Percentiles rank a stretch among this genome's conserved stretches.
phyloP scores from a whole-genome alignment of 192 early-diverging fungal genomes.

The Podila minutissima region DNA sequence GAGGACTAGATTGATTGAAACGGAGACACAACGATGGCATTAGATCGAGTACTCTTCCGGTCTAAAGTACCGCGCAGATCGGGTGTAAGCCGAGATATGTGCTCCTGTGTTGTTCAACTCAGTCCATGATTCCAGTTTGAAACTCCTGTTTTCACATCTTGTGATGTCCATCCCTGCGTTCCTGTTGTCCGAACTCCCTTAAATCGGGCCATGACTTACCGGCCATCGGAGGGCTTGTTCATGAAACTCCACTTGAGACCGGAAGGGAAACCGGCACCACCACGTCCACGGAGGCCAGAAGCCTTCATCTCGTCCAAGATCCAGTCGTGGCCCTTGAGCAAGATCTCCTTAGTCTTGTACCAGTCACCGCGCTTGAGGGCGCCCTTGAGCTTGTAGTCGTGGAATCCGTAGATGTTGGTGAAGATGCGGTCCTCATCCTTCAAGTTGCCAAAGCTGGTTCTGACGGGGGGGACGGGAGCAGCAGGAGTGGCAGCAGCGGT shows the following conservation, averaged over 20 bases:
- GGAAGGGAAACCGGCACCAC: slow-evolving; percentile 97
- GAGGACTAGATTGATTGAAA: slow-evolving; percentile 65
- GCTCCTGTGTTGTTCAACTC: too few relatives aligned
- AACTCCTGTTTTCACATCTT: not conserved
- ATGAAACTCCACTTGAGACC: slow-evolving; percentile 99
- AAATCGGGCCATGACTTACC: slow-evolving; percentile 44
- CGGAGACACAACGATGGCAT: not conserved
- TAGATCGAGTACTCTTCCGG: not conserved
- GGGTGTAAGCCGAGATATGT: too few relatives aligned
- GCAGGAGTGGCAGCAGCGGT: slow-evolving; percentile 46
- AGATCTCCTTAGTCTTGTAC: slow-evolving; percentile 99
- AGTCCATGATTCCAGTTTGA: not conserved
- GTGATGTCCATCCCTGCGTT: not conserved
- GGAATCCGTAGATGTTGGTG: slow-evolving; percentile 95
- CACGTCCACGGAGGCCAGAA: slow-evolving; percentile 92
- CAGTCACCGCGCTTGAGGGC: slow-evolving; percentile 97
- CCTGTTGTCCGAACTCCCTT: too few relatives aligned
- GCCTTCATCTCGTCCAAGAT: slow-evolving; percentile 98
- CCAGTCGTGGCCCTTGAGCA: slow-evolving; percentile 96
- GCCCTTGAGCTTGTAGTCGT: slow-evolving; percentile 90
- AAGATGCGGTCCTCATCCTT: slow-evolving; percentile 97
- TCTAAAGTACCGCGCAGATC: too few relatives aligned
- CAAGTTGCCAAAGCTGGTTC: slow-evolving; percentile 73
- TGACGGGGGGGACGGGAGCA: slow-evolving; percentile 35
- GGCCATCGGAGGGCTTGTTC: slow-evolving; percentile 91